Conservation (phyloP, 2,329 filamentous ascomycete species). For the Dryadomyces quercivorus region DNA sequence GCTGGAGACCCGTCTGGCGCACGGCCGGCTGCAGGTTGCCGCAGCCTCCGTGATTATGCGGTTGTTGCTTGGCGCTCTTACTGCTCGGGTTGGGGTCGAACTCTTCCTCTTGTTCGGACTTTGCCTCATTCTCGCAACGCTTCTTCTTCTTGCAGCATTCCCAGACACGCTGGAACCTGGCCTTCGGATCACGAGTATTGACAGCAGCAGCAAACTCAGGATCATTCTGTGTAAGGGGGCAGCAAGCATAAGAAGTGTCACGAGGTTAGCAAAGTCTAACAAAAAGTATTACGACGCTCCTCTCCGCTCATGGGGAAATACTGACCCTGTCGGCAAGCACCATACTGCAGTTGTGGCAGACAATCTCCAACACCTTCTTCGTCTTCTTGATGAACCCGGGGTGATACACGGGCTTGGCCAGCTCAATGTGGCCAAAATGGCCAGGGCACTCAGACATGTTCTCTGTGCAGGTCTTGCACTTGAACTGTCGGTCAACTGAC, state of each 20-base stretch:
- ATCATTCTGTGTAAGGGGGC: conserved; percentile 50
- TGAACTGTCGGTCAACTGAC: conserved; percentile 89
- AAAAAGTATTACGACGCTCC: conserved; percentile 26
- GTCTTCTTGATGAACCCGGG: conserved; percentile 95
- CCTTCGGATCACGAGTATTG: conserved; percentile 79
- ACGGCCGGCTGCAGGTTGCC: conserved; percentile 85
- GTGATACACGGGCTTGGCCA: conserved; percentile 93
- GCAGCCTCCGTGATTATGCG: conserved; percentile 71
- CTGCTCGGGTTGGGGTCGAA: conserved; percentile 39
- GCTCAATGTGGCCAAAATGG: conserved; percentile 97
- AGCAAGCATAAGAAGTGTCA: conserved; percentile 17
- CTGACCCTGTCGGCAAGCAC: conserved; percentile 96
- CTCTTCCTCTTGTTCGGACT: conserved; percentile 47
- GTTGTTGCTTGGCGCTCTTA: conserved; percentile 37
- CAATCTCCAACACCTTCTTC: conserved; percentile 97
- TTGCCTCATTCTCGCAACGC: conserved; percentile 69
- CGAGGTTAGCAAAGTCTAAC: conserved; percentile 10
- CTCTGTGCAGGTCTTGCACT: conserved; percentile 93
- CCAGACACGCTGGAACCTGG: conserved; percentile 88
- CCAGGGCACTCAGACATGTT: conserved; percentile 93
- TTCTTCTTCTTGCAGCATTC: conserved; percentile 80
- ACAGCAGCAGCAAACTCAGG: conserved; percentile 73
- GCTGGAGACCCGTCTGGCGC: conserved; percentile 72
- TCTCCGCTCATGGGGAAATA: conserved; percentile 34
- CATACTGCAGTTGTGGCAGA: conserved; percentile 98